Conservation (phyloP, 176 grass and related monocot genomes). For the Stipa capillata region DNA sequence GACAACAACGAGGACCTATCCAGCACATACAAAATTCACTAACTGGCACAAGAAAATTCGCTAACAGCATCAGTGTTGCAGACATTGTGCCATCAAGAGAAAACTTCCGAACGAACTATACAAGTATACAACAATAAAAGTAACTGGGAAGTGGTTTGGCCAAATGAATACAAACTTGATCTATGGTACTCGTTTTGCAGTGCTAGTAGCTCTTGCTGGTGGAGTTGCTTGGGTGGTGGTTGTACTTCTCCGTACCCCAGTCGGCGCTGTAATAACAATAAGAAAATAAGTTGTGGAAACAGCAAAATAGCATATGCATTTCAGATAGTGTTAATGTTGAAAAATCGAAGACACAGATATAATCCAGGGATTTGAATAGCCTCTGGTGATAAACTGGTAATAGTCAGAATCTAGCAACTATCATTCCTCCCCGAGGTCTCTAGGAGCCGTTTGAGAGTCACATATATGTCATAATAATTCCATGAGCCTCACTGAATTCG, state of each 20-base stretch:
- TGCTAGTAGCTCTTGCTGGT: constrained; percentile 28
- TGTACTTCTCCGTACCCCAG: constrained; percentile 36
- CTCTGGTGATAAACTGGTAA: not conserved
- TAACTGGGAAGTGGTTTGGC: not conserved
- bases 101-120: not conserved
- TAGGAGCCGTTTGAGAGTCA: not conserved
- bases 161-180: not conserved
- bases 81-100: not conserved
- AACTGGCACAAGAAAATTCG: constrained; percentile 14
- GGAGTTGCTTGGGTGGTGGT: constrained; percentile 35
- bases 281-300: not conserved
- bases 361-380: not conserved
- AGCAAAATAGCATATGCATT: not conserved
- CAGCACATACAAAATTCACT: not conserved
- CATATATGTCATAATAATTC: not conserved
- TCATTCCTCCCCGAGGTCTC: not conserved
- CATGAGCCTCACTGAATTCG: not conserved
- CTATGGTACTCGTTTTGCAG: constrained; percentile 42
- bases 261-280: constrained; percentile 25
- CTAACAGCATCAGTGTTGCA: not conserved
- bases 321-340: not conserved
- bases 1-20: not conserved
- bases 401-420: not conserved
- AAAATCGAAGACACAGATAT: not conserved
- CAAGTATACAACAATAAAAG: constrained; percentile 17